Evolutionary conservation across 176 grass and related monocot species (phyloP), one percentile per base, ranked within the genome.

Genomic region (Oryza meridionalis): DNA sequence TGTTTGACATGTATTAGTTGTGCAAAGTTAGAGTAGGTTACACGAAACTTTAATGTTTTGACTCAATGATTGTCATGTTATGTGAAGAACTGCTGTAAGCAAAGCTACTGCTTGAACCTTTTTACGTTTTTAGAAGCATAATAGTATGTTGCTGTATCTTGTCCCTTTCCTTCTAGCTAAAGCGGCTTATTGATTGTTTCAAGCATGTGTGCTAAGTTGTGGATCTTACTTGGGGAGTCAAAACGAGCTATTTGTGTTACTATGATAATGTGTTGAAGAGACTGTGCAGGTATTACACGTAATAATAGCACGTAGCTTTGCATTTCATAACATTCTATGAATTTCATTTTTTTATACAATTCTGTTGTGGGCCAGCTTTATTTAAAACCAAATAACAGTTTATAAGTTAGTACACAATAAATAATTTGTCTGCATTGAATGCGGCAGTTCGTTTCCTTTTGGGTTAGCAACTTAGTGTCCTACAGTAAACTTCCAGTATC

Each of bases 1-100:
- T 73, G 58, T 65, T 65, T 46, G 82, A 77, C 64, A 69, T 77
- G 47, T 21, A 77, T 53, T 29, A 59, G 47, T 24, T 22, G 21
- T 62, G n/a, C 9, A 24, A 69, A 69, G 44, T 1, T 59, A 32
- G 47, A 77, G 61, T 70, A 22, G 66, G 65, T 31, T 59, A 59
- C 27, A 67, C 5, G 44, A 40, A 67, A 40, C 46, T 62, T 64
- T 27, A 84, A 26, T 67, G 44, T 67, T 67, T 84, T 76, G 44
- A 38, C 72, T 76, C 43, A 6, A 65, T 65, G 9, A 5, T 75
- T 83, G 59, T 50, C 19, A 6, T 67, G 21, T 31, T 55, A 45
- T 10, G 21, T 17, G 25, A 77, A 75, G 24, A 80, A 55, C 16
- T 67, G n/a, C 21, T 61, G 6, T 43, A 46, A 84, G 29, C 53